A percentile compares a stretch with the other conserved stretches of the same genome.
These are phyloP conservation scores for Vitis amurensis DNA, from an alignment of 164 flowering plant genomes.

Conservation along the genomic window DNA sequence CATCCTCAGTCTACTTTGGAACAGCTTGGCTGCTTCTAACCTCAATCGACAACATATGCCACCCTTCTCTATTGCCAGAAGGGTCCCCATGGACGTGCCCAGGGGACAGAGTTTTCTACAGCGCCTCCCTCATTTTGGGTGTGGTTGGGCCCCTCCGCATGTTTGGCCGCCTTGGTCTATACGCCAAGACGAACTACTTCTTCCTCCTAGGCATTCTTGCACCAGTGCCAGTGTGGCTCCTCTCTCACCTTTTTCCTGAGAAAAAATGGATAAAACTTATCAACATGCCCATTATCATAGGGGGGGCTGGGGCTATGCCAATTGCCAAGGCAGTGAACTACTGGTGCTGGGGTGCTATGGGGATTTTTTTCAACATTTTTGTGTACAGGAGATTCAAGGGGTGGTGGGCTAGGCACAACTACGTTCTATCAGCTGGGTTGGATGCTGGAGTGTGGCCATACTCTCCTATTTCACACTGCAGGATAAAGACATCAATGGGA, in stretches of 20 bases:
- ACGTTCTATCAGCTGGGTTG: slow-evolving; percentile 45
- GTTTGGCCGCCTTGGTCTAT: slow-evolving; percentile 35
- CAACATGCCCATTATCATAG: slow-evolving; percentile 40
- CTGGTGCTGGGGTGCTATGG: slow-evolving; percentile 35
- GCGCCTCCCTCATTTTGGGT: slow-evolving; percentile 53
- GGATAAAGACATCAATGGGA: slow-evolving; percentile 22
- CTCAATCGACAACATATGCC: slow-evolving; percentile 43
- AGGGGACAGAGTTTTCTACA: slow-evolving; percentile 42
- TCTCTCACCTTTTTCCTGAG: slow-evolving; percentile 38
- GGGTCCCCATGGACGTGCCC: slow-evolving; percentile 72
- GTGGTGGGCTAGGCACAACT: slow-evolving; percentile 58
- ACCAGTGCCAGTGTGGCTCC: slow-evolving; percentile 49
- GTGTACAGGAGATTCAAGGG: slow-evolving; percentile 32
- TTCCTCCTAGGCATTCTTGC: slow-evolving; percentile 47
- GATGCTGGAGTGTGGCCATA: slow-evolving; percentile 53
- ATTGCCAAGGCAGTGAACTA: slow-evolving; percentile 44
- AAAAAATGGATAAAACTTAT: slow-evolving; percentile 38
- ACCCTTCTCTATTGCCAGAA: slow-evolving; percentile 26
- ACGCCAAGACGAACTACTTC: slow-evolving; percentile 37
- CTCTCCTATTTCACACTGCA: slow-evolving; percentile 37
- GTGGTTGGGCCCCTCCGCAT: slow-evolving; percentile 48
- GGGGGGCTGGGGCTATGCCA: slow-evolving; percentile 30
- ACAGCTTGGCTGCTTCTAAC: slow-evolving; percentile 64
- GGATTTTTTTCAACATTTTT: slow-evolving; percentile 39
- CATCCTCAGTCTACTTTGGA: slow-evolving; percentile 44